Evolutionary conservation across 1,284 basidiomycete genomes (phyloP).

Genomic region (Mycosarcoma maydis): DNA sequence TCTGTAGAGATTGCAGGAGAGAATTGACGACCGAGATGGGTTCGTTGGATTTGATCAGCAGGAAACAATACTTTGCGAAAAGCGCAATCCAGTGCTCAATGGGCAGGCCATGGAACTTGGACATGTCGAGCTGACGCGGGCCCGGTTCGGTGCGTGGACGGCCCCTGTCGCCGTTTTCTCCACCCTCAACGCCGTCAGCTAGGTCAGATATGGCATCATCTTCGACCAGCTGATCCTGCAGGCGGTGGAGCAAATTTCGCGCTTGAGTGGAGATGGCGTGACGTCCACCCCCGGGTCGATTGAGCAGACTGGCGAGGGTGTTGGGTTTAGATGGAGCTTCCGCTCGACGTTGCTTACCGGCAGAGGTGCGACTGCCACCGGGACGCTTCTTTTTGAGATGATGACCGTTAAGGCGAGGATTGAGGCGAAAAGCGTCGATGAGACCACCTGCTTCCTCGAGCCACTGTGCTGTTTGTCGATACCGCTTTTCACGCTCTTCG

Average conservation of each 20-base stretch:
- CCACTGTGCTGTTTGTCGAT: slow-evolving; percentile 73
- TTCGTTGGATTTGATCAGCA: slow-evolving; percentile 75
- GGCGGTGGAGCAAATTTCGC: slow-evolving; percentile 77
- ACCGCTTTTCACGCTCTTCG: slow-evolving; percentile 26
- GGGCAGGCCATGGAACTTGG: slow-evolving; percentile 78
- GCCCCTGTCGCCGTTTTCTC: slow-evolving; percentile 68
- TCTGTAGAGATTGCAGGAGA: slow-evolving; percentile 78
- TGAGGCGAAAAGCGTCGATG: slow-evolving; percentile 87
- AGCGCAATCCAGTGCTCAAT: slow-evolving; percentile 86
- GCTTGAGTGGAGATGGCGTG: slow-evolving; percentile 74
- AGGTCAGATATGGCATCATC: slow-evolving; percentile 62
- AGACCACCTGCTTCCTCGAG: slow-evolving; percentile 83
- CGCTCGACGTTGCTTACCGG: slow-evolving; percentile 12
- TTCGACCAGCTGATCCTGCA: slow-evolving; percentile 78
- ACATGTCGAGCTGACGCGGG: slow-evolving; percentile 38
- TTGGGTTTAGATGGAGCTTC: neutral
- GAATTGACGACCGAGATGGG: slow-evolving; percentile 73
- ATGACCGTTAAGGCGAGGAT: slow-evolving; percentile 65
- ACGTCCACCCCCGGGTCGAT: slow-evolving; percentile 22
- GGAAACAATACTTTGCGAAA: slow-evolving; percentile 83
- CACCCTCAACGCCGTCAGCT: slow-evolving; percentile 62
- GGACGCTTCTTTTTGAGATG: slow-evolving; percentile 23
- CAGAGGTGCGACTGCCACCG: slow-evolving; percentile 1
- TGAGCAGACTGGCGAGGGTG: slow-evolving; percentile 21
- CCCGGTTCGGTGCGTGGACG: slow-evolving; percentile 44